Evolutionary conservation across 106 monocot genomes (phyloP).

Genomic region (Vanilla planifolia): DNA sequence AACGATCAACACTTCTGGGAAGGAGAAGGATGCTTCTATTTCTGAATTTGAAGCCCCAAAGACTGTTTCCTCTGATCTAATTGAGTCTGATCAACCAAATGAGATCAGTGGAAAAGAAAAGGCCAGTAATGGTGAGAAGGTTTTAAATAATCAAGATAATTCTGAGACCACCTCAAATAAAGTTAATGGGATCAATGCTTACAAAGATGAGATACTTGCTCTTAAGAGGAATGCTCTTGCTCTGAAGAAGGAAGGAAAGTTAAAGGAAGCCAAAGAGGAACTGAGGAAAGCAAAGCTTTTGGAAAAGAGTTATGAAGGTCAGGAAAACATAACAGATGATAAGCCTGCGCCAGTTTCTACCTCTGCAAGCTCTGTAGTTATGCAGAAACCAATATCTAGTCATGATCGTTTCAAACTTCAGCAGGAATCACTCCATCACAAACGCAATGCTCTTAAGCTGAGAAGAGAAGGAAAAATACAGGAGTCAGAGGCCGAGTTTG

Average conservation of each 20-base stretch:
- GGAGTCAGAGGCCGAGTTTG: slow-evolving; percentile 73
- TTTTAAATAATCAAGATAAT: background rate
- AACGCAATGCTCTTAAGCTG: slow-evolving; percentile 81
- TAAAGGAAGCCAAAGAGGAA: slow-evolving; percentile 83
- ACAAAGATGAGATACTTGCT: slow-evolving; percentile 46
- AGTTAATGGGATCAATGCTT: slow-evolving; percentile 13
- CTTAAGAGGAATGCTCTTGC: slow-evolving; percentile 78
- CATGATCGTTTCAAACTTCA: slow-evolving; percentile 83
- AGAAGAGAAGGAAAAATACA: slow-evolving; percentile 85
- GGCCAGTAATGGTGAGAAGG: background rate
- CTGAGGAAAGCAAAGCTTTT: slow-evolving; percentile 72
- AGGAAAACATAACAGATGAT: slow-evolving; percentile 11
- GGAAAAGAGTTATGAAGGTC: slow-evolving; percentile 58
- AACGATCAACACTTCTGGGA: background rate
- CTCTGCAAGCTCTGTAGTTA: background rate
- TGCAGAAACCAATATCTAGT: slow-evolving; percentile 50
- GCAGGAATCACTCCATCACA: slow-evolving; percentile 87
- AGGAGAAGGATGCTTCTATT: background rate
- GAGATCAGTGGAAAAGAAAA: background rate
- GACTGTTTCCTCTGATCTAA: background rate
- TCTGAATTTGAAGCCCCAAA: background rate
- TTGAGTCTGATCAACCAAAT: background rate
- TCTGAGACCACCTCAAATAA: slow-evolving; percentile 5
- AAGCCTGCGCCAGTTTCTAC: slow-evolving; percentile 13
- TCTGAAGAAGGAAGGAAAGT: slow-evolving; percentile 84